Evolutionary conservation across 2,329 filamentous ascomycete genomes (phyloP).

Genomic region (Aureobasidium musti): DNA sequence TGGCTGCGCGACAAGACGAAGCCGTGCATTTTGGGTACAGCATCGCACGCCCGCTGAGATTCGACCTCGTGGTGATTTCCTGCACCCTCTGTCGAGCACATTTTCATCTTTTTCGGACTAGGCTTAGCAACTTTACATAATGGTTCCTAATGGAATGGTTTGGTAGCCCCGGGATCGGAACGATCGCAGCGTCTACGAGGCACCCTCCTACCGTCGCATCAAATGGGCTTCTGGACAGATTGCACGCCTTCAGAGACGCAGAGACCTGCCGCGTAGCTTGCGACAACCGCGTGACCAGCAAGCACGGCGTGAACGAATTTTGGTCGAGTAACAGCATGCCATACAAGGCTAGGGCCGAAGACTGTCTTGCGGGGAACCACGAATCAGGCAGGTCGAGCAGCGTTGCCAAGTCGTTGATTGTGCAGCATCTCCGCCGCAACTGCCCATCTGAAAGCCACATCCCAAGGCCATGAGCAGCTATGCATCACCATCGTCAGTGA

Average conservation of each 20-base stretch:
- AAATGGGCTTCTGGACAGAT: not conserved
- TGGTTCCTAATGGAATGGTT: conserved; percentile 3
- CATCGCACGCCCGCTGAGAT: conserved; percentile 14
- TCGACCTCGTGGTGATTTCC: conserved; percentile 23
- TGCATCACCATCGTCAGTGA: not conserved
- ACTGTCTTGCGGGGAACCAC: conserved; percentile 14
- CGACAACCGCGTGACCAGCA: conserved; percentile 16
- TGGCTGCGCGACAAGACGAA: conserved; percentile 14
- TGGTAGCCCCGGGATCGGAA: conserved; percentile 15
- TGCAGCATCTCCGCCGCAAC: conserved; percentile 15
- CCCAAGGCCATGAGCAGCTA: not conserved
- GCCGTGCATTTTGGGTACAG: conserved; percentile 16
- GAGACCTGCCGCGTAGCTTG: not conserved
- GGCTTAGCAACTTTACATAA: conserved; percentile 24
- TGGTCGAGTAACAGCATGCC: conserved; percentile 18
- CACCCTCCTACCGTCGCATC: not conserved
- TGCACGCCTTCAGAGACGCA: not conserved
- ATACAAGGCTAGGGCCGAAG: conserved; percentile 5
- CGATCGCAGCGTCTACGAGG: conserved; percentile 1
- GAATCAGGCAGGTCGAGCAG: conserved; percentile 15
- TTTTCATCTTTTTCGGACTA: conserved; percentile 26
- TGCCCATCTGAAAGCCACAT: not conserved
- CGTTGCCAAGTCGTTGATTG: not conserved
- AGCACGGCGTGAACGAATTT: conserved; percentile 14
- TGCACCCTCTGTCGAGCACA: conserved; percentile 26